Evolutionary conservation across 2,329 filamentous ascomycete species (phyloP).

Genomic region (Botrytis fabae): DNA sequence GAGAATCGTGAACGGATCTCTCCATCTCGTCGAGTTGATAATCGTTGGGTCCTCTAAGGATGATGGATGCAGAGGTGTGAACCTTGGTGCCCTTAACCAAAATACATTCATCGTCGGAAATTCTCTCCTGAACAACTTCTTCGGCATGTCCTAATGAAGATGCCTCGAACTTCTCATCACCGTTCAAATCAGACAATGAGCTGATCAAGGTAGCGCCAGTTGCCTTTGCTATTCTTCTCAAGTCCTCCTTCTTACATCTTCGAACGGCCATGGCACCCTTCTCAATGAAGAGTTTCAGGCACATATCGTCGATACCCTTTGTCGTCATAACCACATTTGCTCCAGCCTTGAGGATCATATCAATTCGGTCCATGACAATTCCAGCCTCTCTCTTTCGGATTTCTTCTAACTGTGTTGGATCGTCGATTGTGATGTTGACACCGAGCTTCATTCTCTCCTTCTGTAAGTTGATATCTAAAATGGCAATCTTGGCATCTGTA

Average conservation of each 20-base stretch:
- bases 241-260: conserved; percentile 97
- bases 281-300: conserved; percentile 92
- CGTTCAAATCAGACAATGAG: conserved; percentile 93
- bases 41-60: conserved; percentile 93
- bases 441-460: conserved; percentile 99
- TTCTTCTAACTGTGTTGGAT: conserved; percentile 95
- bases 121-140: conserved; percentile 96
- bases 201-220: conserved; percentile 91
- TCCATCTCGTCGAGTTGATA: conserved; percentile 99
- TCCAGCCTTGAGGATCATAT: conserved; percentile 96
- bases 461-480: conserved; percentile 96
- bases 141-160: conserved; percentile 89
- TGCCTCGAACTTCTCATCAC: conserved; percentile 93
- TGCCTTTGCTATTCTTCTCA: conserved; percentile 92
- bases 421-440: conserved; percentile 96
- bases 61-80: conserved; percentile 91
- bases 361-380: conserved; percentile 89
- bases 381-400: conserved; percentile 90
- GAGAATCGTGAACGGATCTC: conserved; percentile 93
- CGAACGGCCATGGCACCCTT: conserved; percentile 93
- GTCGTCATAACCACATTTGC: conserved; percentile 96
- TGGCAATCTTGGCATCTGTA: conserved; percentile 92
- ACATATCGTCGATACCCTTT: conserved; percentile 97
- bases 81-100: conserved; percentile 93
- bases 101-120: conserved; percentile 98